A percentile compares a stretch with the other conserved stretches of the same genome.
phyloP scores from a whole-genome alignment of 768 basidiomycete genomes.

The Lyophyllum atratum region DNA sequence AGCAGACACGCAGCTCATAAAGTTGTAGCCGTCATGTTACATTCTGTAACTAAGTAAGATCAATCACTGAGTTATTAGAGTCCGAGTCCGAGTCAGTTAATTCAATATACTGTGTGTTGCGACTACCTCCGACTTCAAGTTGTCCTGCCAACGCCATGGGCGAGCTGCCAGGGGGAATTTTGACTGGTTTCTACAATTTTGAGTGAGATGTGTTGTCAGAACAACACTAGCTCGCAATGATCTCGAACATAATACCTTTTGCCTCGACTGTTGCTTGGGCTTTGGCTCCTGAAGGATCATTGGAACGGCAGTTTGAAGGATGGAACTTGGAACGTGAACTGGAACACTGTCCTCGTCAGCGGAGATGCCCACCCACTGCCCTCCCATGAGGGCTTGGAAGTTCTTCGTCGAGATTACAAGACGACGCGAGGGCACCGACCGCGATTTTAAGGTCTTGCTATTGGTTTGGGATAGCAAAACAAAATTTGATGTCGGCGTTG shows the following conservation, averaged over 20 bases:
- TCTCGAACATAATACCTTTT: background rate
- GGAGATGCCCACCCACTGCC: background rate
- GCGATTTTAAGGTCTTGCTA: background rate
- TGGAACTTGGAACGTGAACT: background rate
- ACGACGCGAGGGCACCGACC: background rate
- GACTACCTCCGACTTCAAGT: too few species aligned
- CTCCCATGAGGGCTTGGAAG: background rate
- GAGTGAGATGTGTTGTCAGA: background rate
- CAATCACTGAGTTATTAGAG: background rate
- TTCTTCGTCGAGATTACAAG: background rate
- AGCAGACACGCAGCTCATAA: too few species aligned
- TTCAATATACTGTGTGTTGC: background rate
- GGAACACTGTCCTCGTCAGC: background rate
- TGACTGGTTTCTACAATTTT: background rate
- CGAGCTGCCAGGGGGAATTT: too few species aligned
- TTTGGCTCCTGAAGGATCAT: background rate
- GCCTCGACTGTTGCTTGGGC: background rate
- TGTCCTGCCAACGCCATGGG: too few species aligned
- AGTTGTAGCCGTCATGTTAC: too few species aligned
- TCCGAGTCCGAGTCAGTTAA: background rate
- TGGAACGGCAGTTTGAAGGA: background rate
- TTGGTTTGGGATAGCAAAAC: background rate
- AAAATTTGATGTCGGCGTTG: background rate
- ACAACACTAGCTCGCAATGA: background rate
- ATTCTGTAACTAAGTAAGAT: too few species aligned